These are phyloP conservation scores for Peterozyma toletana DNA, from an alignment of 805 yeast genomes.

Conservation along the genomic window DNA sequence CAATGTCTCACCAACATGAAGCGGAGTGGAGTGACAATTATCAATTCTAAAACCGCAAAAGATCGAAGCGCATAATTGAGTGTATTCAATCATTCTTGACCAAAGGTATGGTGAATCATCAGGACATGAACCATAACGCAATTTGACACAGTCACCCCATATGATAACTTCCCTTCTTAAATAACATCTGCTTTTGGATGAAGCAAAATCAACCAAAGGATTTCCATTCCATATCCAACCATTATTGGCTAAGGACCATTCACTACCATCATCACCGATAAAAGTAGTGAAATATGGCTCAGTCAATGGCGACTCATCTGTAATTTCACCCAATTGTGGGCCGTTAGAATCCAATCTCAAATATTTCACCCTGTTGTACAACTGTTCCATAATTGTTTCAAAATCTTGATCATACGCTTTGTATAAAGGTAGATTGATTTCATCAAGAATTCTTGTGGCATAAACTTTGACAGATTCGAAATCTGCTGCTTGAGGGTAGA, in stretches of 20 bases:
- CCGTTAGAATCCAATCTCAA: slow-evolving; percentile 75
- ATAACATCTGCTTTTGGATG: slow-evolving; percentile 70
- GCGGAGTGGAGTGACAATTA: slow-evolving; percentile 93
- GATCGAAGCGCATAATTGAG: slow-evolving; percentile 59
- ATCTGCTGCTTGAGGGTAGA: slow-evolving; percentile 22
- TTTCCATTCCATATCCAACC: slow-evolving; percentile 99
- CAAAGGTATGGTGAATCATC: slow-evolving; percentile 86
- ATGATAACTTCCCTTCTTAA: slow-evolving; percentile 87
- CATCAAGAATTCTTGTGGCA: slow-evolving; percentile 58
- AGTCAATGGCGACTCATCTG: slow-evolving; percentile 51
- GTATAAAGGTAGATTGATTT: slow-evolving; percentile 69
- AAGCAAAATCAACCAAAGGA: slow-evolving; percentile 90
- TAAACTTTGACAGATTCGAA: slow-evolving; percentile 26
- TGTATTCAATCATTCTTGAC: slow-evolving; percentile 79
- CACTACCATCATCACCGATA: slow-evolving; percentile 38
- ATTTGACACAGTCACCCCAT: slow-evolving; percentile 96
- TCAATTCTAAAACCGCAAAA: slow-evolving; percentile 91
- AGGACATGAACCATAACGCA: slow-evolving; percentile 73
- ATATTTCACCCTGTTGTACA: slow-evolving; percentile 71
- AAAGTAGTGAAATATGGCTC: slow-evolving; percentile 88
- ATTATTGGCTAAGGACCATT: slow-evolving; percentile 80
- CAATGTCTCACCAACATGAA: slow-evolving; percentile 87
- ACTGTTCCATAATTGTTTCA: slow-evolving; percentile 54
- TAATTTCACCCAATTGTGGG: slow-evolving; percentile 68
- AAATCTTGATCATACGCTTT: slow-evolving; percentile 70